A percentile compares a stretch with the other conserved stretches of the same genome.
phyloP scores from a whole-genome alignment of 2,329 filamentous ascomycete species.

The Penicillium sp. region DNA sequence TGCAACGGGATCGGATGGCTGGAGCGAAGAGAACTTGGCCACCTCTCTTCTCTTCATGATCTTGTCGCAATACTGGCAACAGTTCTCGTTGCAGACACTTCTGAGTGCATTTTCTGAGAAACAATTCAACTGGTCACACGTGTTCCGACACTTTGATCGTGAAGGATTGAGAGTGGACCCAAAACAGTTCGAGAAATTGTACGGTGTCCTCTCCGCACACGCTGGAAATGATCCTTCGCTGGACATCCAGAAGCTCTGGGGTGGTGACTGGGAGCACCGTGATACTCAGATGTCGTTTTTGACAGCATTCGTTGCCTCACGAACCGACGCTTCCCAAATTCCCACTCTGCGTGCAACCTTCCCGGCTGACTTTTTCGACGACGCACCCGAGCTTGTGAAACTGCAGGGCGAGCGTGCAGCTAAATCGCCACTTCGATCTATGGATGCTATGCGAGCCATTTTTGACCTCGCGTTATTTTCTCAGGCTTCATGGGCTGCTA shows the following conservation, averaged over 20 bases:
- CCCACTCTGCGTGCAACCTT: constrained; percentile 78
- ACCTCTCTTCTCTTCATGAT: constrained; percentile 70
- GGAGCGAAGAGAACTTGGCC: constrained; percentile 79
- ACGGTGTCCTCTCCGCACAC: constrained; percentile 71
- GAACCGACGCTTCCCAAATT: constrained; percentile 78
- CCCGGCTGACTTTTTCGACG: constrained; percentile 61
- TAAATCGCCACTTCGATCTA: constrained; percentile 82
- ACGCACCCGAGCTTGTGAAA: constrained; percentile 59
- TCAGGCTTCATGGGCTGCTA: constrained; percentile 55
- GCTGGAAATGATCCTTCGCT: constrained; percentile 63
- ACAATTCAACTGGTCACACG: constrained; percentile 63
- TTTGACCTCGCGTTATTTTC: constrained; percentile 62
- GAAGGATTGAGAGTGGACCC: constrained; percentile 71
- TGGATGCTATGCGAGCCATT: constrained; percentile 71
- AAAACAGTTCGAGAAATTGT: constrained; percentile 76
- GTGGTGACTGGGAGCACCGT: constrained; percentile 78
- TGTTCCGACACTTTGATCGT: constrained; percentile 78
- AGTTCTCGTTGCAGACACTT: constrained; percentile 66
- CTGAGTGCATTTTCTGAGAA: constrained; percentile 57
- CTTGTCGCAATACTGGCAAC: constrained; percentile 60
- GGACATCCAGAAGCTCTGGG: constrained; percentile 87
- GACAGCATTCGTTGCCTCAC: constrained; percentile 76
- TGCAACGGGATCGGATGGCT: constrained; percentile 58
- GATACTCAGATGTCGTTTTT: constrained; percentile 93
- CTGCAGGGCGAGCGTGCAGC: constrained; percentile 64